A percentile compares a stretch with the other conserved stretches of the same genome.
Evolutionary conservation across 2,329 filamentous ascomycete species (phyloP).

Genomic region (Chrysoporthe deuterocubensis): DNA sequence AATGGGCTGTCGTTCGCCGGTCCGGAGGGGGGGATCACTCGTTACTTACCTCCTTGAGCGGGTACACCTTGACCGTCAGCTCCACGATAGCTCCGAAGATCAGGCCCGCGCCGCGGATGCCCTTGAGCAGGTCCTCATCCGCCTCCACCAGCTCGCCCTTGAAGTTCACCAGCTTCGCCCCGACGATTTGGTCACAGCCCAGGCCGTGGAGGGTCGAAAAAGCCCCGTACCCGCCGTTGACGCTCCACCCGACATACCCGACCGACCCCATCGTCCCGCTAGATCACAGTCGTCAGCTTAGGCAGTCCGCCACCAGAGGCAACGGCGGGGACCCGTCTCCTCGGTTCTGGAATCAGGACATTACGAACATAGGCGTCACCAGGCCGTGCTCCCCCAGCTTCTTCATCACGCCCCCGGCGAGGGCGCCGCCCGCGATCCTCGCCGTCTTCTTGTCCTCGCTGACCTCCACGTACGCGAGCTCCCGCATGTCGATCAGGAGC

Average conservation of each 20-base stretch:
- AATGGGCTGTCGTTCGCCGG: background rate
- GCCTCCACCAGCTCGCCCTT: conserved; percentile 43
- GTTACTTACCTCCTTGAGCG: conserved; percentile 35
- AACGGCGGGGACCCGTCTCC: background rate
- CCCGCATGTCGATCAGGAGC: conserved; percentile 18
- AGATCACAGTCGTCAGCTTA: background rate
- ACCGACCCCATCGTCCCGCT: conserved; percentile 35
- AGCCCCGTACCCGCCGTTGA: conserved; percentile 41
- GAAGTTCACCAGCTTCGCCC: conserved; percentile 44
- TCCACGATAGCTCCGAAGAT: conserved; percentile 46
- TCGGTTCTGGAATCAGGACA: background rate
- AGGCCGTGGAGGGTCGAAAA: conserved; percentile 39
- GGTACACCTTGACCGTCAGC: conserved; percentile 45
- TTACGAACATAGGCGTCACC: conserved; percentile 32
- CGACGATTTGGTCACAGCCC: conserved; percentile 43
- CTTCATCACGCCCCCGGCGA: conserved; percentile 36
- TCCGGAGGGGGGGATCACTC: background rate
- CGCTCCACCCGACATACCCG: conserved; percentile 42
- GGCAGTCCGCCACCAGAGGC: background rate
- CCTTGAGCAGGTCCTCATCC: conserved; percentile 41
- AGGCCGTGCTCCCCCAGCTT: conserved; percentile 37
- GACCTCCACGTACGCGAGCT: conserved; percentile 14
- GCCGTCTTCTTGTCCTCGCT: conserved; percentile 33
- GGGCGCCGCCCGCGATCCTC: conserved; percentile 42
- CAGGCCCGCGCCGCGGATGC: conserved; percentile 45